Evolutionary conservation across 306 rosid genomes (phyloP).

Genomic region (Fagus crenata): DNA sequence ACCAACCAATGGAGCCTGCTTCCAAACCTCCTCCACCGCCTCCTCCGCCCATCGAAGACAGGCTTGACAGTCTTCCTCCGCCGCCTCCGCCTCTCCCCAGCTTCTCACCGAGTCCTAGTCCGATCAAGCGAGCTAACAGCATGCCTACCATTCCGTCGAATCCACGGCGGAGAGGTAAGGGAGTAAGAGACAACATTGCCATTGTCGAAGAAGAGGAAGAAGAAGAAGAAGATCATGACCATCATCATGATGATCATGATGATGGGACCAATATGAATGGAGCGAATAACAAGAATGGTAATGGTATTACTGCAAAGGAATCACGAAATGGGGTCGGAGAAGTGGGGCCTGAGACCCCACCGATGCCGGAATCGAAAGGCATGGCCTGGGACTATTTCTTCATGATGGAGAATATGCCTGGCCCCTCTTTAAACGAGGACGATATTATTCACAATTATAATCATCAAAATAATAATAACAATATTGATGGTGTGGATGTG

Average conservation of each 20-base stretch:
- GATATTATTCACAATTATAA: neutral
- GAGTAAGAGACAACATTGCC: slow-evolving; percentile 27
- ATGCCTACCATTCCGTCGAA: slow-evolving; percentile 53
- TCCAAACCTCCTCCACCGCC: slow-evolving; percentile 59
- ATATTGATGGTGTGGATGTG: slow-evolving; percentile 12
- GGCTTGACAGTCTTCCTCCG: slow-evolving; percentile 47
- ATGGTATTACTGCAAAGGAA: neutral
- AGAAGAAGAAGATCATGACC: slow-evolving; percentile 21
- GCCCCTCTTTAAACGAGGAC: slow-evolving; percentile 48
- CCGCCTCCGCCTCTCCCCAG: slow-evolving; percentile 66
- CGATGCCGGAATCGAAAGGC: slow-evolving; percentile 68
- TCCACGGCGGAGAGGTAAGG: slow-evolving; percentile 21
- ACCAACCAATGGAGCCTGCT: slow-evolving; percentile 26
- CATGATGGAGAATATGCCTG: slow-evolving; percentile 56
- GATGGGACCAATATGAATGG: slow-evolving; percentile 4
- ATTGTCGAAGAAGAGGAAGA: slow-evolving; percentile 52
- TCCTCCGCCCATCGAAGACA: slow-evolving; percentile 40
- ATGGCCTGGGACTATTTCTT: slow-evolving; percentile 86
- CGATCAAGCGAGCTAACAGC: slow-evolving; percentile 53
- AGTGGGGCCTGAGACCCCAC: slow-evolving; percentile 41
- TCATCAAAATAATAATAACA: no score
- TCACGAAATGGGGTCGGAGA: slow-evolving; percentile 22
- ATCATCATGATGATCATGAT: slow-evolving; percentile 17
- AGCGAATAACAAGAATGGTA: neutral
- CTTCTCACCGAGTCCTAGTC: slow-evolving; percentile 59